A percentile compares a stretch with the other conserved stretches of the same genome.
phyloP scores from a whole-genome alignment of 1,139 yeast genomes.

The Nematodospora anomalae region DNA sequence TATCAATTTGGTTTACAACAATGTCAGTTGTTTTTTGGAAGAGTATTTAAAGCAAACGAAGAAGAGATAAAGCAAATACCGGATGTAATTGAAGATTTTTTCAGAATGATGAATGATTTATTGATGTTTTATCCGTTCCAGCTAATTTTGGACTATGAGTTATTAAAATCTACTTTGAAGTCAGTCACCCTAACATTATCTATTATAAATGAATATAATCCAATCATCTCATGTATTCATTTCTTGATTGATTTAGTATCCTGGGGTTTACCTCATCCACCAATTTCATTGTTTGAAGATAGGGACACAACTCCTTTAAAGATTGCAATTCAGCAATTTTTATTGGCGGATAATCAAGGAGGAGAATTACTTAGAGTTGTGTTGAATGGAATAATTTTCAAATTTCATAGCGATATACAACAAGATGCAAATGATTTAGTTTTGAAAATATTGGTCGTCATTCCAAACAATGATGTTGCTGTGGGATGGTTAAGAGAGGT shows the following conservation, averaged over 20 bases:
- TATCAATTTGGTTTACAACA: constrained; percentile 53
- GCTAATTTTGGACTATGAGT: constrained; percentile 54
- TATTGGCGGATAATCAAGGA: constrained; percentile 53
- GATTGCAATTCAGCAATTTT: constrained; percentile 44
- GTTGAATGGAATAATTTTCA: constrained; percentile 66
- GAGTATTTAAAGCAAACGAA: constrained; percentile 25
- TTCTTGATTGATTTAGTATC: constrained; percentile 75
- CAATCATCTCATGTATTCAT: constrained; percentile 69
- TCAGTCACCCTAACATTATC: constrained; percentile 58
- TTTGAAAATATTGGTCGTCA: constrained; percentile 61
- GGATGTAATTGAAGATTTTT: constrained; percentile 85
- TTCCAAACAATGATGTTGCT: constrained; percentile 41
- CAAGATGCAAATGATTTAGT: constrained; percentile 77
- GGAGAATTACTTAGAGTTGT: constrained; percentile 54
- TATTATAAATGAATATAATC: constrained; percentile 64
- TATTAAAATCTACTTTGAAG: constrained; percentile 59
- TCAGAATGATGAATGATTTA: constrained; percentile 78
- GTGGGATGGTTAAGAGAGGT: constrained; percentile 63
- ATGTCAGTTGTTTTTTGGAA: constrained; percentile 39
- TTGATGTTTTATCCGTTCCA: constrained; percentile 75
- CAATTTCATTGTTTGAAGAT: constrained; percentile 66
- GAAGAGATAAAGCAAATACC: constrained; percentile 48
- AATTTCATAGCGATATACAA: constrained; percentile 69
- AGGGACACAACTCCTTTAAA: constrained; percentile 44
- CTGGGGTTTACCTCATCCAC: constrained; percentile 83